Evolutionary conservation across 2,329 filamentous ascomycete genomes (phyloP).

Genomic region (Cadophora gregata): DNA sequence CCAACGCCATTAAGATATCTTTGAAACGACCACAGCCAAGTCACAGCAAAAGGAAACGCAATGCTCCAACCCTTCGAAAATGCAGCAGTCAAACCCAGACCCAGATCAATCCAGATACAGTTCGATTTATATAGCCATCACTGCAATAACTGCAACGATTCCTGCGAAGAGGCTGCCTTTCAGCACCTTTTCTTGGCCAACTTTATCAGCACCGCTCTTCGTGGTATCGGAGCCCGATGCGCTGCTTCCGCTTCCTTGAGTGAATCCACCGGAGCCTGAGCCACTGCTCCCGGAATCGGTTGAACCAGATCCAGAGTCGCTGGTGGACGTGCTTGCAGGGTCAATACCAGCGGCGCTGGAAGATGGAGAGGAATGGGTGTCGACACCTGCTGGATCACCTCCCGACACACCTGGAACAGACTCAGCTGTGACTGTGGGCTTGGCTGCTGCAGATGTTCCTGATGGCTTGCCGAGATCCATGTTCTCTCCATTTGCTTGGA

Average conservation of each 20-base stretch:
- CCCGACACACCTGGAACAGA: slow-evolving; percentile 63
- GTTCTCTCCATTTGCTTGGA: slow-evolving; percentile 81
- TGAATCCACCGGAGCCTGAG: slow-evolving; percentile 39
- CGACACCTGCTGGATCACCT: slow-evolving; percentile 51
- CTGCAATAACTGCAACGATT: slow-evolving; percentile 42
- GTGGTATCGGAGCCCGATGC: slow-evolving; percentile 26
- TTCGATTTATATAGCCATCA: slow-evolving; percentile 44
- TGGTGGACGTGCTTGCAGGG: slow-evolving; percentile 32
- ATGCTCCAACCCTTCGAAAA: slow-evolving; percentile 28
- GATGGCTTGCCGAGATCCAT: slow-evolving; percentile 58
- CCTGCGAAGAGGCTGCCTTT: slow-evolving; percentile 43
- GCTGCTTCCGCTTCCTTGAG: slow-evolving; percentile 40
- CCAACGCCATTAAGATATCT: slow-evolving; percentile 38
- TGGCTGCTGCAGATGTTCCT: slow-evolving; percentile 38
- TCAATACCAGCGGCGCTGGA: slow-evolving; percentile 18
- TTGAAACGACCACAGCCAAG: slow-evolving; percentile 15
- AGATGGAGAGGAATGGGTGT: slow-evolving; percentile 20
- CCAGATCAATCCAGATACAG: slow-evolving; percentile 75
- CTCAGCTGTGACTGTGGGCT: slow-evolving; percentile 43
- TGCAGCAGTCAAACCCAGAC: slow-evolving; percentile 69
- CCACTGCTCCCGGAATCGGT: slow-evolving; percentile 28
- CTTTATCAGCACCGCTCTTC: slow-evolving; percentile 39
- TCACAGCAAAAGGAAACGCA: slow-evolving; percentile 26
- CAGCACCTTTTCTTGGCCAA: slow-evolving; percentile 37
- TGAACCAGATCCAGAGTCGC: slow-evolving; percentile 41